A percentile compares a stretch with the other conserved stretches of the same genome.
These are phyloP conservation scores for Exophiala mesophila DNA, from an alignment of 2,329 filamentous ascomycete genomes.

Conservation along the genomic window DNA sequence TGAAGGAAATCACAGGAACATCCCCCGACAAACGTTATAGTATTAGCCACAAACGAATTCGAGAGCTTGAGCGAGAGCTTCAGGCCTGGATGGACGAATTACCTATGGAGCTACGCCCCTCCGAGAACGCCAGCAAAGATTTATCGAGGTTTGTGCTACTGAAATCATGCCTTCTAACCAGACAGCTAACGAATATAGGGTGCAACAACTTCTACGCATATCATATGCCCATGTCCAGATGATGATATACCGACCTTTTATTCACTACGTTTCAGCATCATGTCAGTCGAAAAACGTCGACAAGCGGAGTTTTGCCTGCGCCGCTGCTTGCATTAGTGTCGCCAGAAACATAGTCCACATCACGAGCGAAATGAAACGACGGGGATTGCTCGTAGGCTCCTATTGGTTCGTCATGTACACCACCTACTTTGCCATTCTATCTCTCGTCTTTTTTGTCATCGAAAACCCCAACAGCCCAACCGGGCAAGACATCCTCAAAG, in stretches of 20 bases:
- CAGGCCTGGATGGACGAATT: conserved; percentile 62
- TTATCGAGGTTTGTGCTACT: conserved; percentile 58
- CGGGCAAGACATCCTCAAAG: conserved; percentile 71
- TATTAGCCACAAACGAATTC: conserved; percentile 59
- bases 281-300: conserved; percentile 50
- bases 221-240: conserved; percentile 62
- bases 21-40: conserved; percentile 53
- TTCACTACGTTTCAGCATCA: conserved; percentile 57
- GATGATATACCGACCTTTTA: conserved; percentile 60
- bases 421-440: conserved; percentile 62
- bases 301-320: conserved; percentile 60
- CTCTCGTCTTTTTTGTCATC: conserved; percentile 59
- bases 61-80: conserved; percentile 60
- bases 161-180: too few relatives aligned
- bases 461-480: conserved; percentile 59
- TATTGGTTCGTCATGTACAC: conserved; percentile 68
- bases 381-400: conserved; percentile 56
- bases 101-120: conserved; percentile 72
- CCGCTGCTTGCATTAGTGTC: conserved; percentile 61
- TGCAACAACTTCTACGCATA: conserved; percentile 58
- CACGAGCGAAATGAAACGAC: conserved; percentile 59
- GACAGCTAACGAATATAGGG: conserved; percentile 34
- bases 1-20: conserved; percentile 39
- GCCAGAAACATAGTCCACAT: conserved; percentile 64
- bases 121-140: conserved; percentile 68